A percentile compares a stretch with the other conserved stretches of the same genome.
Conservation (phyloP, 1,284 basidiomycete genomes). For the Coniophora puteana region DNA sequence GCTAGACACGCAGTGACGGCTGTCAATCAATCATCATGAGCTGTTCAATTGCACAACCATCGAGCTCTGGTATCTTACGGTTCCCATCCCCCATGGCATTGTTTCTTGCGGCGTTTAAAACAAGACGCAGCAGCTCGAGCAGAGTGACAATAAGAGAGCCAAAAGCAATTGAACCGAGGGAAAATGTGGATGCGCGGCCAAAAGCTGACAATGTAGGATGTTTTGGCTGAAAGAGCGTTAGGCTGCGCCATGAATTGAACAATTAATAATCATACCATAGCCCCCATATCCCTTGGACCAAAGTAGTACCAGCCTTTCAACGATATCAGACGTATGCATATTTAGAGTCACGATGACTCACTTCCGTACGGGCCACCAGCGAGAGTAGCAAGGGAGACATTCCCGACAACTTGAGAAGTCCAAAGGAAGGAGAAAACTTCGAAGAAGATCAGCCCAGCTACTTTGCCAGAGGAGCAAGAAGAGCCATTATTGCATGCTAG, state of each 20-base stretch:
- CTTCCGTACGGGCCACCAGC: constrained; percentile 68
- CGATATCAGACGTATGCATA: background rate
- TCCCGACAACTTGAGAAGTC: constrained; percentile 78
- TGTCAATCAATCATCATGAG: constrained; percentile 13
- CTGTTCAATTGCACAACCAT: background rate
- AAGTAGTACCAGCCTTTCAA: constrained; percentile 71
- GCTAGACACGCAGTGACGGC: constrained; percentile 74
- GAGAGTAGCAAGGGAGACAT: constrained; percentile 76
- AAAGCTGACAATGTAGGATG: constrained; percentile 74
- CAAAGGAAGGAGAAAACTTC: constrained; percentile 82
- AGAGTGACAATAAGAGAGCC: constrained; percentile 88
- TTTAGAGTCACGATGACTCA: constrained; percentile 20
- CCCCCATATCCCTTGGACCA: constrained; percentile 55
- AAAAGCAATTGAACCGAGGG: constrained; percentile 87
- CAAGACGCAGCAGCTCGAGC: constrained; percentile 70
- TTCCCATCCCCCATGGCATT: constrained; percentile 74
- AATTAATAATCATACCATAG: constrained; percentile 44
- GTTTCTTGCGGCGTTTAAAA: constrained; percentile 63
- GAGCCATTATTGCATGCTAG: constrained; percentile 38
- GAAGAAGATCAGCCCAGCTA: constrained; percentile 74
- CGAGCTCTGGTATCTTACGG: constrained; percentile 44
- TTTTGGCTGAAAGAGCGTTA: constrained; percentile 45
- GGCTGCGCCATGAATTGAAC: background rate
- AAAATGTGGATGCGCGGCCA: constrained; percentile 78
- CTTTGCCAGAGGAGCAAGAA: constrained; percentile 48